phyloP scores from a whole-genome alignment of 2,329 filamentous ascomycete genomes.

The Akanthomyces lecanii region DNA sequence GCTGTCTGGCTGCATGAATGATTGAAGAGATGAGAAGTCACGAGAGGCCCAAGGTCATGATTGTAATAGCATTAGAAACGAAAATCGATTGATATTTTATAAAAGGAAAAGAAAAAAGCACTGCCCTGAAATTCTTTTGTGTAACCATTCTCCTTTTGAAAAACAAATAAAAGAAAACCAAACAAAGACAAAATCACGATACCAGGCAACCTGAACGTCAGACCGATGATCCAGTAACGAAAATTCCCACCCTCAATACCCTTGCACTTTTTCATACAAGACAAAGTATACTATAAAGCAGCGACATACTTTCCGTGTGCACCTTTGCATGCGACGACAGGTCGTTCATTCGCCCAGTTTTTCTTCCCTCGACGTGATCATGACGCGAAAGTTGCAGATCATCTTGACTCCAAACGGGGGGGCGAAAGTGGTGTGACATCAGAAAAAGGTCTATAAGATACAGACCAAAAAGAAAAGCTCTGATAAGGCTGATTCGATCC shows the following conservation, averaged over 20 bases:
- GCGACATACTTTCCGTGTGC: background rate
- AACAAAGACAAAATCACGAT: background rate
- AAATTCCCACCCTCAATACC: background rate
- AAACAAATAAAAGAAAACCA: background rate
- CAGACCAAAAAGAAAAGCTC: background rate
- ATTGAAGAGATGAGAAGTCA: background rate
- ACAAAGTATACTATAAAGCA: background rate
- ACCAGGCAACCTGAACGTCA: background rate
- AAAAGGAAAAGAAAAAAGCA: background rate
- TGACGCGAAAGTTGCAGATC: background rate
- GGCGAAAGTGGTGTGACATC: too few relatives aligned
- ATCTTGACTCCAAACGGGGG: background rate
- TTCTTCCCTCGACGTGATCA: background rate
- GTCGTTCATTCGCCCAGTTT: background rate
- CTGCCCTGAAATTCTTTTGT: constrained; percentile 15
- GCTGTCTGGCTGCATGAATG: background rate
- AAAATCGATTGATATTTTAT: background rate
- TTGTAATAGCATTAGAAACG: background rate
- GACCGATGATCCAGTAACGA: background rate
- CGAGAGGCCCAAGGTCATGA: background rate
- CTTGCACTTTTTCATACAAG: background rate
- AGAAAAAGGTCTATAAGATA: background rate
- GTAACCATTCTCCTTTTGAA: constrained; percentile 16
- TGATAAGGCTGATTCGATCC: background rate
- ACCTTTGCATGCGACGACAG: background rate